Percentiles rank a stretch among this genome's conserved stretches.
Conservation (phyloP, 306 rosid species). For the Prunus mume region DNA sequence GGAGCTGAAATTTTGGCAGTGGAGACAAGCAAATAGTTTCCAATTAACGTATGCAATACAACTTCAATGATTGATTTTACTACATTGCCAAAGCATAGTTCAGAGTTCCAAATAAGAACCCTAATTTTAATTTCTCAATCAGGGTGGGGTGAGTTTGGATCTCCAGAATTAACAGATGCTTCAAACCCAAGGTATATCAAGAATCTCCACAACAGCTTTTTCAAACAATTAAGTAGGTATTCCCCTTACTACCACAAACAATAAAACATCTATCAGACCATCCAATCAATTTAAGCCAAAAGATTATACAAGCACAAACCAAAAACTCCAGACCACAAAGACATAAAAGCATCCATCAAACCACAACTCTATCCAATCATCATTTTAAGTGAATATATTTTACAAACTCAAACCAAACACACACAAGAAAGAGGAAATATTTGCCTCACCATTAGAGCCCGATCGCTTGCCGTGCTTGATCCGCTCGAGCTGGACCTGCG, state of each 20-base stretch:
- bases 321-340: background rate
- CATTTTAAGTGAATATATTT: background rate
- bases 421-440: background rate
- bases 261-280: too few species aligned
- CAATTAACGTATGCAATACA: background rate
- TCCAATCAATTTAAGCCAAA: background rate
- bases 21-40: background rate
- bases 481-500: conserved; percentile 89
- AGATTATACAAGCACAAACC: too few species aligned
- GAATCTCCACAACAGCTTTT: too few species aligned
- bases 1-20: background rate
- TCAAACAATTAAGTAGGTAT: too few species aligned
- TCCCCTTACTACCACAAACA: too few species aligned
- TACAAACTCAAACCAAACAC: background rate
- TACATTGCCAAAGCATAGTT: background rate
- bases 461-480: conserved; percentile 85
- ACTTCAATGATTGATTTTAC: background rate
- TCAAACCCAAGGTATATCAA: background rate
- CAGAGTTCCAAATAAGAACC: background rate
- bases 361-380: background rate
- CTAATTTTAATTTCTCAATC: background rate
- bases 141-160: background rate
- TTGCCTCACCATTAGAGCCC: conserved; percentile 61
- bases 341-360: background rate
- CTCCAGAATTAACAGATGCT: background rate